Evolutionary conservation across 176 grass and related monocot genomes (phyloP).

Genomic region (Phoenix roebelenii): DNA sequence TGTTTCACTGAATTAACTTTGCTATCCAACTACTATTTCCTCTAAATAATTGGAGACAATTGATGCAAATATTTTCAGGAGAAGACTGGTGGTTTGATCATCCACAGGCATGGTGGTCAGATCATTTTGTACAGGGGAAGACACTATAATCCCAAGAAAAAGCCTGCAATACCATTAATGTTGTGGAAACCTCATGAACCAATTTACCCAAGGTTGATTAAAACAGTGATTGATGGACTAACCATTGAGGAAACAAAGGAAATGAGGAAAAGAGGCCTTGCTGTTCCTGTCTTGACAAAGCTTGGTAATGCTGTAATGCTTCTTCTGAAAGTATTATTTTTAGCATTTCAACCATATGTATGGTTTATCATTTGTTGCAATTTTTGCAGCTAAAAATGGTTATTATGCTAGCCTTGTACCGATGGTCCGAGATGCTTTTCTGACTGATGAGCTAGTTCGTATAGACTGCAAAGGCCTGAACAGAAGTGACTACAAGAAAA

Average conservation of each 20-base stretch:
- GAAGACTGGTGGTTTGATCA: conserved; percentile 77
- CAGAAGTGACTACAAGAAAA: conserved; percentile 79
- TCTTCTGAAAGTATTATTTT: not conserved
- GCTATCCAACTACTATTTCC: no score
- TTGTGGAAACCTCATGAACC: conserved; percentile 88
- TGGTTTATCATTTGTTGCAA: not conserved
- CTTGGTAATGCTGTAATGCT: conserved; percentile 37
- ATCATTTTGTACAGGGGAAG: conserved; percentile 72
- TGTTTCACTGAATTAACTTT: not conserved
- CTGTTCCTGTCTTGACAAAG: conserved; percentile 60
- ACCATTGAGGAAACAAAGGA: conserved; percentile 71
- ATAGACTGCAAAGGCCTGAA: conserved; percentile 76
- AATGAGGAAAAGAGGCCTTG: conserved; percentile 74
- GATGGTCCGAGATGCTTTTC: conserved; percentile 73
- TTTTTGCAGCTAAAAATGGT: conserved; percentile 75
- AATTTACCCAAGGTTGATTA: conserved; percentile 70
- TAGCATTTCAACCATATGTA: no score
- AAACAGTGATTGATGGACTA: conserved; percentile 64
- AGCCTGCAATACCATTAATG: conserved; percentile 73
- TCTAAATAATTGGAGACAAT: not conserved
- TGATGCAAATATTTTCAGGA: conserved; percentile 31
- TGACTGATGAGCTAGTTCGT: conserved; percentile 50
- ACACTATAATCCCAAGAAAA: conserved; percentile 82
- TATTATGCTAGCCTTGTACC: conserved; percentile 65
- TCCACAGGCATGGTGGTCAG: conserved; percentile 48